A percentile compares a stretch with the other conserved stretches of the same genome.
phyloP scores from a whole-genome alignment of 139 green algal genomes.

The Chlorella ohadii region DNA sequence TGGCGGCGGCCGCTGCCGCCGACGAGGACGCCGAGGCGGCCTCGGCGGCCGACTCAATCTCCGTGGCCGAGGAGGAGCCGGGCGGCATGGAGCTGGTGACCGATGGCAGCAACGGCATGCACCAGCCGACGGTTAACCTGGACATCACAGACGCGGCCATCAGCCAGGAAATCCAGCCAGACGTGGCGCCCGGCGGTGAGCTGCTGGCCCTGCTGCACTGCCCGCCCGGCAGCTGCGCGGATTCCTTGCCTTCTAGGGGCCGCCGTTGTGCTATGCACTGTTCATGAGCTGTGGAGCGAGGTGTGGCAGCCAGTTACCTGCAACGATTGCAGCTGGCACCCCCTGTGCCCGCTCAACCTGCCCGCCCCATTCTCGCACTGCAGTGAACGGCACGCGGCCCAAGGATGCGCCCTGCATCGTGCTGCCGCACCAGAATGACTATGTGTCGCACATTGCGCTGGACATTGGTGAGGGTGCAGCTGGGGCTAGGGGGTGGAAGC shows the following conservation, averaged over 20 bases:
- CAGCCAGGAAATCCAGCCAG: slow-evolving; percentile 13
- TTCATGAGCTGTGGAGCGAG: too few relatives aligned
- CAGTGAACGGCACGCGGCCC: background rate
- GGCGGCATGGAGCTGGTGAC: too few relatives aligned
- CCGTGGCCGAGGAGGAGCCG: background rate
- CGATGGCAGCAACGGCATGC: background rate
- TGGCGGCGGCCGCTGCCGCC: background rate
- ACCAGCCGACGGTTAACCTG: slow-evolving; percentile 1
- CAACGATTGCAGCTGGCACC: too few relatives aligned
- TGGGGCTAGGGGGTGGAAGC: too few relatives aligned
- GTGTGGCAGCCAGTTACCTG: background rate
- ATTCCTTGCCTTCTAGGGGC: background rate
- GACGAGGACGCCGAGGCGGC: background rate
- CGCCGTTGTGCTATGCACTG: background rate
- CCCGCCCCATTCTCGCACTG: background rate
- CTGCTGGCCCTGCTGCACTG: background rate
- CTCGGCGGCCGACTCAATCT: too few relatives aligned
- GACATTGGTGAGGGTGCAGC: slow-evolving; percentile 79
- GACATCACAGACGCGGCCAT: slow-evolving; percentile 44
- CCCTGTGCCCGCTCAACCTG: background rate
- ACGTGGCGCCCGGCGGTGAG: too few relatives aligned
- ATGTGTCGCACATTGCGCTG: slow-evolving; percentile 91
- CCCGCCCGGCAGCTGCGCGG: background rate
- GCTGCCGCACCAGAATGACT: slow-evolving; percentile 92
- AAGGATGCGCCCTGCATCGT: slow-evolving; percentile 86